Conservation (phyloP, 2,329 filamentous ascomycete genomes). For the Zalaria obscura region DNA sequence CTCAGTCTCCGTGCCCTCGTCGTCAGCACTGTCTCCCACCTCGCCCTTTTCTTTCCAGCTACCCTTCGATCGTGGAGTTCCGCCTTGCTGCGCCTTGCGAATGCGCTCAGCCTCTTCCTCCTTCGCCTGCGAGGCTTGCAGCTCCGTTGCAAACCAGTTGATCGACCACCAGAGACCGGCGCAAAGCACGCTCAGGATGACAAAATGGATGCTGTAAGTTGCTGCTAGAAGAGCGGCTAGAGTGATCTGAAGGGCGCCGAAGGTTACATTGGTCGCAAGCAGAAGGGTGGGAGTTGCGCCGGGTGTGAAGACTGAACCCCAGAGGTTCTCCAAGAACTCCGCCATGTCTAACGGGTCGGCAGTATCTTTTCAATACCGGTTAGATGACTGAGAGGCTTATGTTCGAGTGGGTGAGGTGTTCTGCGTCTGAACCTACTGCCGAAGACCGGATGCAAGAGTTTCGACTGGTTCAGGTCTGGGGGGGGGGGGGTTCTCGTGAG, state of each 20-base stretch:
- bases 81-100: slow-evolving; percentile 28
- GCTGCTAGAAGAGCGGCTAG: slow-evolving; percentile 62
- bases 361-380: no score
- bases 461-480: no score
- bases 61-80: slow-evolving; percentile 27
- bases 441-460: no score
- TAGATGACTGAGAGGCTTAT: no score
- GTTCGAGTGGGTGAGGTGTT: no score
- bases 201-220: slow-evolving; percentile 81
- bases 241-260: slow-evolving; percentile 69
- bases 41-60: slow-evolving; percentile 15
- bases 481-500: no score
- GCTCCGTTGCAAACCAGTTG: slow-evolving; percentile 84
- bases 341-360: slow-evolving; percentile 15
- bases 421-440: no score
- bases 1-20: slow-evolving; percentile 35
- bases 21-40: slow-evolving; percentile 18
- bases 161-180: slow-evolving; percentile 82
- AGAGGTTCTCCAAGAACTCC: slow-evolving; percentile 58
- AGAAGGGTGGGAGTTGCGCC: slow-evolving; percentile 81
- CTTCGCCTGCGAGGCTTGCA: slow-evolving; percentile 31
- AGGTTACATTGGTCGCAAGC: slow-evolving; percentile 78
- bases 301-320: slow-evolving; percentile 85
- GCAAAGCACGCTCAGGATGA: slow-evolving; percentile 64
- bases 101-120: slow-evolving; percentile 36